Evolutionary conservation across 176 grass and related monocot species (phyloP), one percentile per base, ranked within the genome.

Genomic region (Luzula sylvatica): DNA sequence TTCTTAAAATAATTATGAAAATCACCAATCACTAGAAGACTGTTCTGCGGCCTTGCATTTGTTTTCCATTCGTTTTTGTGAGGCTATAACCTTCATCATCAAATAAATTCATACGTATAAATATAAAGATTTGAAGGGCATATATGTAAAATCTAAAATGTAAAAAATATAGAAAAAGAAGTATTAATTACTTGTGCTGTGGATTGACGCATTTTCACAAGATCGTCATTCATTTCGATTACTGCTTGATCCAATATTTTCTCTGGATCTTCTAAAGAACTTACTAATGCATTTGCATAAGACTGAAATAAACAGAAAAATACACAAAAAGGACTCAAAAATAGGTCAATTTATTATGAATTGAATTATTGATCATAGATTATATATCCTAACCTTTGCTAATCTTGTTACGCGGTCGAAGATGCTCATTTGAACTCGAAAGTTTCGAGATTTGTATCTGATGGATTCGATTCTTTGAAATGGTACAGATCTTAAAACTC

Each of bases 211-310:
- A 98, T 90, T 70, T 90, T 98, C 47, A 73, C 82, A 19, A 98
- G 79, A 61, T 98, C 93, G 26, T 98, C 93, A 46, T 83, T 98
- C 93, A 98, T 90, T 53, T 98, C 93, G 15, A 90, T 26, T 51
- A 98, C 92, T 0, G 92, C 93, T 63, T 98, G 93, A 19, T 98
- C 93, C 53, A 98, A 73, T 41, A 98, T 90, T 75, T 98, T 98
- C 52, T 98, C 93, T 46, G 93, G 93, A 70, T 98, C 93, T 66
- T 98, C 93, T 65, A 98, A 87, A 16, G 93, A 46, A 75, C 61
- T 92, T 63, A 98, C 28, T 46, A 90, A 60, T 46, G 86, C 72
- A 83, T 92, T 98, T 57, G 93, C 78, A 66, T 90, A 98, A 30
- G 93, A 98, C 93, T 98, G 65, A 20, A 67, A 4, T 63, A 58